Evolutionary conservation across 2,329 filamentous ascomycete genomes (phyloP), one percentile per base, ranked within the genome.

Genomic region (Orbilia oligospora): DNA sequence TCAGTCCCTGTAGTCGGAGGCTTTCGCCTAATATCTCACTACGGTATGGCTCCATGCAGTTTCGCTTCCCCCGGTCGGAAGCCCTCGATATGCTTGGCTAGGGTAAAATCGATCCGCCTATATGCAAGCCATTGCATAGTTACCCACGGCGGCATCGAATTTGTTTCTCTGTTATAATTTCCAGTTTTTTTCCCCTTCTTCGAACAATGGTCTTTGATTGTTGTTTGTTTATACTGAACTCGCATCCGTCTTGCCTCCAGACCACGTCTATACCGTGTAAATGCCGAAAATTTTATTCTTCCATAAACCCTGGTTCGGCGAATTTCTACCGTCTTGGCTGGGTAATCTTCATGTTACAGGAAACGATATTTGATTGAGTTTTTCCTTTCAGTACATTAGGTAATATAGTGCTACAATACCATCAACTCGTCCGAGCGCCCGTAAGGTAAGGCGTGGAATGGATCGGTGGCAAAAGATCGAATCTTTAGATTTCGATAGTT

Each of bases 51-150:
- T 64, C 55, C 27, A 72, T 65, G 69, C 69, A 72, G 18, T 14
- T 65, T 72, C 69, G 69, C 69, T 72, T 65, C 55, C 69, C 69
- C 69, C 14, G 22, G 58, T 56, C 56, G 14, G 10, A 65, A 55
- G 1, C 16, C 56, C 3, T 44, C 22, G 10, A 33, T 70, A 8
- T 66, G 30, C 69, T 72, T 72, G 69, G 56, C 41, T 55, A 18
- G 51, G 69, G 69, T 65, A 65, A 72, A 72, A 22, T 72, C 30
- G 67, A 51, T 49, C 36, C 22, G 22, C 12, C 53, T 27, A 58
- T 58, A 58, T 61, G 66, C 66, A 70, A 61, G 33, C 53, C n/a
- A n/a, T n/a, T n/a, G n/a, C 33, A 58, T 20, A 38, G 53, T 58
- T 41, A 38, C 53, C 38, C 8, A 1, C 5, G 33, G 33, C 33